Evolutionary conservation across 148 eudicot species (phyloP).

Genomic region (Tetragonia tetragonoides): DNA sequence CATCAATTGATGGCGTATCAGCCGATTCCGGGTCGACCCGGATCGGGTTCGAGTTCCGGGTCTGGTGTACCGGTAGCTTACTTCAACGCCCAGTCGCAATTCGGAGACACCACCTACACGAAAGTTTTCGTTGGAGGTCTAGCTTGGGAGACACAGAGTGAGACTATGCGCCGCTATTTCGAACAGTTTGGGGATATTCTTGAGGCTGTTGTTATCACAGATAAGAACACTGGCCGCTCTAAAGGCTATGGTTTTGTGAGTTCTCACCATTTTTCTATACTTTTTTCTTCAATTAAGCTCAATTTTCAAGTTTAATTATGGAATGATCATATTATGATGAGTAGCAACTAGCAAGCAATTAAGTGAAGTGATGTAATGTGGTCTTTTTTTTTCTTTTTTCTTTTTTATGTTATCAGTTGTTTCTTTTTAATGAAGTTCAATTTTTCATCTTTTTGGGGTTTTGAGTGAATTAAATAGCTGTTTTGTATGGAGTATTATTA

Average conservation of each 20-base stretch:
- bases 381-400: too few species aligned
- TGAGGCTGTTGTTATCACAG: slow-evolving; percentile 95
- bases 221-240: slow-evolving; percentile 91
- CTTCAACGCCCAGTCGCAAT: slow-evolving; percentile 47
- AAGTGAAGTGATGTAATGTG: neutral
- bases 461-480: too few species aligned
- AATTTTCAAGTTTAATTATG: neutral
- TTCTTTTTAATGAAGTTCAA: too few species aligned
- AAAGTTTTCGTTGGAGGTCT: slow-evolving; percentile 95
- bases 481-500: too few species aligned
- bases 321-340: too few species aligned
- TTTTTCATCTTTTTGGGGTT: too few species aligned
- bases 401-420: too few species aligned
- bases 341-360: too few species aligned
- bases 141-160: slow-evolving; percentile 97
- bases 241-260: slow-evolving; percentile 99
- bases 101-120: slow-evolving; percentile 86
- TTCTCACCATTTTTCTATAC: neutral
- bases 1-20: slow-evolving; percentile 47
- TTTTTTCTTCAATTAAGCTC: slow-evolving; percentile 5
- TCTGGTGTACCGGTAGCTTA: slow-evolving; percentile 42
- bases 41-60: slow-evolving; percentile 60
- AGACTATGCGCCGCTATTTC: slow-evolving; percentile 65
- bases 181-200: slow-evolving; percentile 94
- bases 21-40: slow-evolving; percentile 50